A percentile compares a stretch with the other conserved stretches of the same genome.
These are phyloP conservation scores for Bocquillonia castaneifolia DNA, from an alignment of 441 rosid species.

Conservation along the genomic window DNA sequence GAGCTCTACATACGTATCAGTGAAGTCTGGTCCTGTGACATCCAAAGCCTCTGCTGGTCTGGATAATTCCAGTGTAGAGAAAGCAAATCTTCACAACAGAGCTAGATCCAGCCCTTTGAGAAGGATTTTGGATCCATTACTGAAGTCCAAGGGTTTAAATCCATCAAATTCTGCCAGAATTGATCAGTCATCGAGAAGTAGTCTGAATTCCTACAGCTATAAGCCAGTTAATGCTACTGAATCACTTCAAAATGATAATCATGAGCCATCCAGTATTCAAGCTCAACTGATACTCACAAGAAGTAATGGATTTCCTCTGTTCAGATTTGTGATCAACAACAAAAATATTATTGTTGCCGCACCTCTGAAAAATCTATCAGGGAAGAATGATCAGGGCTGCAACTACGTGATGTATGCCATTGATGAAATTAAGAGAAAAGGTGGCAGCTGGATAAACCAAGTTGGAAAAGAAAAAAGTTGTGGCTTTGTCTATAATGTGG, in stretches of 20 bases:
- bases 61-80: conserved; percentile 39
- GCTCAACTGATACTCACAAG: conserved; percentile 58
- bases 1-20: conserved; percentile 40
- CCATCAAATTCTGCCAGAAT: conserved; percentile 28
- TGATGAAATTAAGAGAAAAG: conserved; percentile 57
- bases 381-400: conserved; percentile 41
- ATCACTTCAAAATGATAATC: conserved; percentile 33
- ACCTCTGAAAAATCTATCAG: conserved; percentile 33
- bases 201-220: conserved; percentile 29
- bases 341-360: conserved; percentile 58
- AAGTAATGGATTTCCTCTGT: conserved; percentile 61
- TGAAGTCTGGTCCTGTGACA: conserved; percentile 60
- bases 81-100: conserved; percentile 34
- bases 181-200: conserved; percentile 32
- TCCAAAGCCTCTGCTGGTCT: conserved; percentile 30
- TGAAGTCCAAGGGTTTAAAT: conserved; percentile 37
- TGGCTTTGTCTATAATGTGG: conserved; percentile 44
- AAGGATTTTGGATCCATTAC: conserved; percentile 61
- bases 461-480: conserved; percentile 51
- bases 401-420: conserved; percentile 58
- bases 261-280: conserved; percentile 29
- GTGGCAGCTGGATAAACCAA: conserved; percentile 63
- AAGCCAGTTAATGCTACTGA: conserved; percentile 23
- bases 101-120: conserved; percentile 64
- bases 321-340: conserved; percentile 60